Percentiles rank a stretch among this genome's conserved stretches.
These are phyloP conservation scores for Podospora comata DNA, from an alignment of 495 filamentous ascomycete genomes.

Conservation along the genomic window DNA sequence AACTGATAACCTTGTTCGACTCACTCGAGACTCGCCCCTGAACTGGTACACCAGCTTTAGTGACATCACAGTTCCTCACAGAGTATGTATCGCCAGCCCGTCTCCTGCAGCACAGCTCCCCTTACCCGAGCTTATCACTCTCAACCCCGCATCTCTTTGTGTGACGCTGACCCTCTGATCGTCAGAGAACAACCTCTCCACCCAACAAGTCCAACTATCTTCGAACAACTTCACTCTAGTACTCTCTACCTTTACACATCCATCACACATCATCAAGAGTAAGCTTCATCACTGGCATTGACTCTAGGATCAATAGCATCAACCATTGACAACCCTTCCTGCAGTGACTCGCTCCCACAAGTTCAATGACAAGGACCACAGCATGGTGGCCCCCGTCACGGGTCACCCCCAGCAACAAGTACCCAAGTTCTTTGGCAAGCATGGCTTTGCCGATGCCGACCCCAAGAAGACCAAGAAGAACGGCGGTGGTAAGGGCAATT, in stretches of 20 bases:
- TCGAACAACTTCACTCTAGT: constrained; percentile 1
- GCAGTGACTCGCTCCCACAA: constrained; percentile 96
- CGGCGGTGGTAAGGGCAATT: constrained; percentile 88
- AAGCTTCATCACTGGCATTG: constrained; percentile 10
- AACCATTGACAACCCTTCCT: constrained; percentile 12
- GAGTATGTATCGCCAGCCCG: not conserved
- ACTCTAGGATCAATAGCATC: constrained; percentile 27
- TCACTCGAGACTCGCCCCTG: not conserved
- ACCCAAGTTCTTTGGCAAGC: constrained; percentile 89
- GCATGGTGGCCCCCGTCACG: constrained; percentile 60
- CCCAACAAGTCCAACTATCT: not conserved
- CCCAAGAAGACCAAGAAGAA: constrained; percentile 97
- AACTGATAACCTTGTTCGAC: not conserved
- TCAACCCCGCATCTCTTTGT: constrained; percentile 19
- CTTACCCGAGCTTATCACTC: not conserved
- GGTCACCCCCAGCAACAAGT: constrained; percentile 64
- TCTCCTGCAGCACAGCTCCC: not conserved
- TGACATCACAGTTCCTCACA: constrained; percentile 14
- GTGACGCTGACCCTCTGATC: not conserved
- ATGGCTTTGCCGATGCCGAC: constrained; percentile 73
- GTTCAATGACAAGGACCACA: constrained; percentile 82
- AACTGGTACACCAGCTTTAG: not conserved
- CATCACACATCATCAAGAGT: constrained; percentile 30
- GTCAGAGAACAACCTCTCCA: not conserved
- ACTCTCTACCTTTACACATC: constrained; percentile 4